Percentiles rank a stretch among this genome's conserved stretches.
Evolutionary conservation across 148 eudicot genomes (phyloP).

Genomic region (Persicaria tinctoria): DNA sequence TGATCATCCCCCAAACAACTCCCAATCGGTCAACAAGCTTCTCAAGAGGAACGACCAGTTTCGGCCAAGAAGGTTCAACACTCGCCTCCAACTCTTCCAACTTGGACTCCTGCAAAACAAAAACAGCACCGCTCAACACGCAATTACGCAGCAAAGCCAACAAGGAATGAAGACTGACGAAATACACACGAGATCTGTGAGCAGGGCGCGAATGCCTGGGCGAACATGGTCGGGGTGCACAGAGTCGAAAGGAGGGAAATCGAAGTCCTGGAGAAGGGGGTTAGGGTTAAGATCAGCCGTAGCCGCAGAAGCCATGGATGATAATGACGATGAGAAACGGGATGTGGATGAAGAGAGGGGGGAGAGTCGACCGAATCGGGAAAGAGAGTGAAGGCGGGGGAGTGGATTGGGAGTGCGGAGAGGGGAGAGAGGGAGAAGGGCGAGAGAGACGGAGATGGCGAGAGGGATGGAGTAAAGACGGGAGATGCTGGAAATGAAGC

Average conservation of each 20-base stretch:
- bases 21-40: conserved; percentile 54
- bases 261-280: conserved; percentile 60
- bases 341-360: conserved; percentile 9
- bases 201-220: conserved; percentile 70
- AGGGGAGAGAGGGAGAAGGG: not conserved
- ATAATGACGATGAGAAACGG: conserved; percentile 11
- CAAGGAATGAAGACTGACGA: not conserved
- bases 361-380: conserved; percentile 8
- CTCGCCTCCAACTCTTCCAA: conserved; percentile 77
- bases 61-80: conserved; percentile 84
- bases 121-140: not conserved
- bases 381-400: not conserved
- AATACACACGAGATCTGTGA: conserved; percentile 43
- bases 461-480: not conserved
- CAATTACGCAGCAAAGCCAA: not conserved
- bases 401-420: not conserved
- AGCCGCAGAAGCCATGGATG: conserved; percentile 18
- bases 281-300: conserved; percentile 19
- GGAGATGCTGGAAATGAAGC: not conserved
- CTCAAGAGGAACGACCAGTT: conserved; percentile 92
- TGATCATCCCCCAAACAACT: conserved; percentile 88
- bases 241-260: conserved; percentile 81
- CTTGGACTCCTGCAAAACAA: conserved; percentile 46
- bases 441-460: not conserved
- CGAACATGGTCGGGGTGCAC: conserved; percentile 73